Conservation (phyloP, 495 filamentous ascomycete species). For the Podospora fimiseda region DNA sequence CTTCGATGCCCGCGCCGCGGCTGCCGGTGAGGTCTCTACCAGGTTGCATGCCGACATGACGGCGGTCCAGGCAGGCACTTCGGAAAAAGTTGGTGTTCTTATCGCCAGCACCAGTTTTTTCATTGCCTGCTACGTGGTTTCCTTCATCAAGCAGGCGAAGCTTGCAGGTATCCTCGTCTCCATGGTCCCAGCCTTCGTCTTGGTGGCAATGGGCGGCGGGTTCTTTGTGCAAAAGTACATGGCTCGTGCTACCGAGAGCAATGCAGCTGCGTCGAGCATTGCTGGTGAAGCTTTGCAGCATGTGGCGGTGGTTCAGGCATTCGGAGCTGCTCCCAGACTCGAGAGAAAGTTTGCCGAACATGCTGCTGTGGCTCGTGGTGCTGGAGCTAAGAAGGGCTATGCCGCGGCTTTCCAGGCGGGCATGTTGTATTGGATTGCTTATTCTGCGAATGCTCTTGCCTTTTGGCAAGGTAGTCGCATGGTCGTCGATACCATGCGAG, state of each 20-base stretch:
- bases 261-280: constrained; percentile 34
- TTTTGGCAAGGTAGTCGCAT: constrained; percentile 90
- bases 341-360: constrained; percentile 49
- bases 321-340: constrained; percentile 36
- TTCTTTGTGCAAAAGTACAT: constrained; percentile 56
- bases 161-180: constrained; percentile 51
- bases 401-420: constrained; percentile 57
- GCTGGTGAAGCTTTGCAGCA: constrained; percentile 42
- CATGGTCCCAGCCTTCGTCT: constrained; percentile 56
- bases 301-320: constrained; percentile 45
- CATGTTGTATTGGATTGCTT: constrained; percentile 68
- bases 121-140: constrained; percentile 56
- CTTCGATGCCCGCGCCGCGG: constrained; percentile 51
- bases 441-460: constrained; percentile 78
- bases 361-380: constrained; percentile 40
- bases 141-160: constrained; percentile 52
- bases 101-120: constrained; percentile 56
- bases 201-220: constrained; percentile 59
- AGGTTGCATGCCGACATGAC: constrained; percentile 56
- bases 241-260: constrained; percentile 43
- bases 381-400: constrained; percentile 53
- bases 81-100: constrained; percentile 61
- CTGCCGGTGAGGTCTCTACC: constrained; percentile 55
- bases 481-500: constrained; percentile 55
- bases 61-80: constrained; percentile 55